Percentiles rank a stretch among this genome's conserved stretches.
These are phyloP conservation scores for Pseudogymnoascus sp. DNA, from an alignment of 2,329 filamentous ascomycete genomes.

Conservation along the genomic window DNA sequence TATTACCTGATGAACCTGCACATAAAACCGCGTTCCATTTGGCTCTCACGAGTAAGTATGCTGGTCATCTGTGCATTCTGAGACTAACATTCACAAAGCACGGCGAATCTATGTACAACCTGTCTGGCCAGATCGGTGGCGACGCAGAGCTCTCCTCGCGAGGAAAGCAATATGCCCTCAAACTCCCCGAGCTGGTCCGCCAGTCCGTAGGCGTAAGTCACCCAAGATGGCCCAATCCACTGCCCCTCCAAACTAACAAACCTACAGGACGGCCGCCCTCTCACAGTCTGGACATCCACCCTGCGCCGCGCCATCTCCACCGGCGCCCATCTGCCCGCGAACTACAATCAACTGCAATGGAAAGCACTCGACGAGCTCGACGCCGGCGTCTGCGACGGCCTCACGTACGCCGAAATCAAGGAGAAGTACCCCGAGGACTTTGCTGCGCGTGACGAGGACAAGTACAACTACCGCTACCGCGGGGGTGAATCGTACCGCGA, in stretches of 20 bases:
- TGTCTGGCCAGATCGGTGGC: slow-evolving; percentile 84
- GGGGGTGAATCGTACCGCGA: slow-evolving; percentile 88
- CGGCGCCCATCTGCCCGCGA: slow-evolving; percentile 68
- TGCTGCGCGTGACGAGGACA: slow-evolving; percentile 89
- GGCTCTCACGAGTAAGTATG: slow-evolving; percentile 75
- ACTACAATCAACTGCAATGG: slow-evolving; percentile 95
- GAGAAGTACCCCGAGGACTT: slow-evolving; percentile 91
- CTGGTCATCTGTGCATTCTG: not conserved
- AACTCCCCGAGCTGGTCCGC: slow-evolving; percentile 75
- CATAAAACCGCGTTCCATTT: slow-evolving; percentile 92
- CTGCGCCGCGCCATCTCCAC: slow-evolving; percentile 85
- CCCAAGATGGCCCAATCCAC: slow-evolving; percentile 12
- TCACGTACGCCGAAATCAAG: slow-evolving; percentile 87
- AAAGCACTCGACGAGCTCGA: slow-evolving; percentile 97
- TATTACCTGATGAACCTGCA: slow-evolving; percentile 99
- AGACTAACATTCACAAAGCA: slow-evolving; percentile 49
- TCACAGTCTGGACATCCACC: slow-evolving; percentile 71
- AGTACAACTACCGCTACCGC: slow-evolving; percentile 98
- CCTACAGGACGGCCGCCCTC: slow-evolving; percentile 45
- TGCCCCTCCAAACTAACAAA: slow-evolving; percentile 11
- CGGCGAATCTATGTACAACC: slow-evolving; percentile 88
- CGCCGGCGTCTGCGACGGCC: slow-evolving; percentile 89
- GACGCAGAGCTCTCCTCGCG: slow-evolving; percentile 81
- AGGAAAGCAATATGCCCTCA: slow-evolving; percentile 78
- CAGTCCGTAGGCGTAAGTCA: slow-evolving; percentile 74